These are phyloP conservation scores for Paecilomyces niveus DNA, from an alignment of 2,329 filamentous ascomycete genomes.

Conservation along the genomic window DNA sequence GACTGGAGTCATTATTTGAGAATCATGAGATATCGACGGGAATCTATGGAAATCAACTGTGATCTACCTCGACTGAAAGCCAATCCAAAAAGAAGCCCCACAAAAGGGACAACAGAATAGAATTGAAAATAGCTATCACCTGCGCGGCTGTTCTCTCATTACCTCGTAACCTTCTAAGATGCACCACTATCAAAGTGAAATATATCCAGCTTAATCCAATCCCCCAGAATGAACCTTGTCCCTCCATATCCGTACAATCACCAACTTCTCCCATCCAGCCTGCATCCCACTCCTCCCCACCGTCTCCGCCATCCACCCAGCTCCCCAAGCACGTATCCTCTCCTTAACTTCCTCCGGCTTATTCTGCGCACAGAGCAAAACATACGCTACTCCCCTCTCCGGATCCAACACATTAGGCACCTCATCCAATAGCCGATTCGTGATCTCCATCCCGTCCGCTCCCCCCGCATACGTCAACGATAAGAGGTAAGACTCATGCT, in stretches of 20 bases:
- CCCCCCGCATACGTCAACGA: slow-evolving; percentile 86
- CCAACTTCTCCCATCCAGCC: slow-evolving; percentile 90
- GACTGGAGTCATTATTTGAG: not conserved
- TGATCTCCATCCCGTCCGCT: slow-evolving; percentile 87
- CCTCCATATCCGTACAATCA: slow-evolving; percentile 80
- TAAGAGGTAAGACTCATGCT: slow-evolving; percentile 75
- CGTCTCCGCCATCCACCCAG: slow-evolving; percentile 65
- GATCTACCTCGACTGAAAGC: not conserved
- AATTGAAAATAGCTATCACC: not conserved
- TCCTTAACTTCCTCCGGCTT: slow-evolving; percentile 67
- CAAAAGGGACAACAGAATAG: not conserved
- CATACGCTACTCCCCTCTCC: slow-evolving; percentile 70
- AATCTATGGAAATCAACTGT: not conserved
- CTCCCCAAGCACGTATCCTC: slow-evolving; percentile 52
- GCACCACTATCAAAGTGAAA: not conserved
- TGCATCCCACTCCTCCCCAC: slow-evolving; percentile 78
- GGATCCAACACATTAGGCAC: slow-evolving; percentile 59
- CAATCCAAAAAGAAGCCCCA: not conserved
- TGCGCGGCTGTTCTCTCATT: not conserved
- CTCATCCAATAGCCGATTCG: slow-evolving; percentile 65
- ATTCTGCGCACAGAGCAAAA: slow-evolving; percentile 87
- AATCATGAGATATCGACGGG: not conserved
- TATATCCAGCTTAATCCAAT: not conserved
- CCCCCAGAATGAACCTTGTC: slow-evolving; percentile 1
- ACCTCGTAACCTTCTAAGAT: not conserved